These are phyloP conservation scores for Ceratobasidium theobromae DNA, from an alignment of 1,284 basidiomycete genomes.

Conservation along the genomic window DNA sequence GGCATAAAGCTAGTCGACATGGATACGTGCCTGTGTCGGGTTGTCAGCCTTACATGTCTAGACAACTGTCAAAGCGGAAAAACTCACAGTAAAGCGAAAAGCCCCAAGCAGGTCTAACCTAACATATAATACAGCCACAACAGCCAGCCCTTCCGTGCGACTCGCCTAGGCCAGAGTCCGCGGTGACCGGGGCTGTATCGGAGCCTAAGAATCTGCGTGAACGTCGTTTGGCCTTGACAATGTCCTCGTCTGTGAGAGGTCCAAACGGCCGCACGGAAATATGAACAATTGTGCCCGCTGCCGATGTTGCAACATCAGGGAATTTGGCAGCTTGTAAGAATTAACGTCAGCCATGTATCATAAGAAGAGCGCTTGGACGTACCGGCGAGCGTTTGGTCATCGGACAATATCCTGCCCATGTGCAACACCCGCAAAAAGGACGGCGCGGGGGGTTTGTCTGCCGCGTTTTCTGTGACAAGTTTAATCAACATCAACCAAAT, in stretches of 20 bases:
- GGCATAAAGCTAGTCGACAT: too few relatives aligned
- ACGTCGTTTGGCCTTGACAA: conserved; percentile 52
- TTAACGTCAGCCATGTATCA: conserved; percentile 21
- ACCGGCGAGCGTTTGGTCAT: conserved; percentile 77
- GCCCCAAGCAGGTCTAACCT: not conserved
- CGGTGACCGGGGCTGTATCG: conserved; percentile 9
- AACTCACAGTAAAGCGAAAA: too few relatives aligned
- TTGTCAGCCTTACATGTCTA: too few relatives aligned
- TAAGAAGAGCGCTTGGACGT: conserved; percentile 42
- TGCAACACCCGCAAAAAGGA: conserved; percentile 76
- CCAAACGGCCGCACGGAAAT: conserved; percentile 72
- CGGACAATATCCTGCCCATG: conserved; percentile 79
- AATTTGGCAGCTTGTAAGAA: conserved; percentile 28
- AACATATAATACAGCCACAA: conserved; percentile 50
- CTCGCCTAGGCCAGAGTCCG: conserved; percentile 20
- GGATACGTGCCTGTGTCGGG: too few relatives aligned
- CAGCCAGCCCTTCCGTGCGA: conserved; percentile 35
- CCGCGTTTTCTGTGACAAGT: conserved; percentile 61
- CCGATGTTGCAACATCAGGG: conserved; percentile 45
- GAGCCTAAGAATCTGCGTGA: conserved; percentile 35
- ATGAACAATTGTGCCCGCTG: conserved; percentile 66
- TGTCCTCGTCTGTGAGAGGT: conserved; percentile 53
- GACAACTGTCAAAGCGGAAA: too few relatives aligned
- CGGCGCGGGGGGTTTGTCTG: conserved; percentile 75
- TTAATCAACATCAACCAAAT: not conserved